Evolutionary conservation across 139 green algal species (phyloP).

Genomic region (Chlorella sp.): DNA sequence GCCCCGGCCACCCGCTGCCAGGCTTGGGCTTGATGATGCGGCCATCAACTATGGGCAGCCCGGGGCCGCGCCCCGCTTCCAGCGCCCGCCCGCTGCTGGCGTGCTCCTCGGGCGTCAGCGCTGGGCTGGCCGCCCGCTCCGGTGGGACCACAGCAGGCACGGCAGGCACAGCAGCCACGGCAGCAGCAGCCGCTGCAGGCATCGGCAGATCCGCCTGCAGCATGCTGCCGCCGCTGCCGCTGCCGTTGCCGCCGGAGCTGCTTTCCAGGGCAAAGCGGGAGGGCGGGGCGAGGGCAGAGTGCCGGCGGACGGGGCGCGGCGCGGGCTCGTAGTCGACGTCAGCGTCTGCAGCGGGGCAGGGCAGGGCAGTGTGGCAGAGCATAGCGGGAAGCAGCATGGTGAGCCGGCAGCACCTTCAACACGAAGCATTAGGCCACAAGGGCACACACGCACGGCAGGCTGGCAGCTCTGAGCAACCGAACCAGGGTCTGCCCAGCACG

Average conservation of each 20-base stretch:
- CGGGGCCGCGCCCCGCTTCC: background rate
- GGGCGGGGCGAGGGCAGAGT: background rate
- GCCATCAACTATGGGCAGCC: constrained; percentile 6
- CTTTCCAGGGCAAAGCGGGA: constrained; percentile 30
- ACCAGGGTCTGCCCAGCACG: too few species aligned
- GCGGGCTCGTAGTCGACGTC: constrained; percentile 14
- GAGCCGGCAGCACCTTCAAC: background rate
- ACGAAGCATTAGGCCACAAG: too few species aligned
- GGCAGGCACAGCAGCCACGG: too few species aligned
- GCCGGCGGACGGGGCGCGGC: background rate
- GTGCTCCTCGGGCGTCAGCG: constrained; percentile 18
- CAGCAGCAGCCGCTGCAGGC: background rate
- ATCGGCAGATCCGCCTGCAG: background rate
- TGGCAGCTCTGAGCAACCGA: too few species aligned
- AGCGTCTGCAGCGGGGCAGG: background rate
- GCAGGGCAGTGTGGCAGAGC: too few species aligned
- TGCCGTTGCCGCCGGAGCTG: background rate
- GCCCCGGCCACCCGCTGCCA: background rate
- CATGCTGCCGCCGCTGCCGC: background rate
- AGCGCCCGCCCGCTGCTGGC: constrained; percentile 22
- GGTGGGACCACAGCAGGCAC: too few species aligned
- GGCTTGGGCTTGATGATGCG: constrained; percentile 27
- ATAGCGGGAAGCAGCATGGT: background rate
- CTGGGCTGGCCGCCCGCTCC: background rate
- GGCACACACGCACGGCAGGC: too few species aligned